phyloP scores from a whole-genome alignment of 2,329 filamentous ascomycete genomes.

The Ophiocordyceps camponoti-leonardi region DNA sequence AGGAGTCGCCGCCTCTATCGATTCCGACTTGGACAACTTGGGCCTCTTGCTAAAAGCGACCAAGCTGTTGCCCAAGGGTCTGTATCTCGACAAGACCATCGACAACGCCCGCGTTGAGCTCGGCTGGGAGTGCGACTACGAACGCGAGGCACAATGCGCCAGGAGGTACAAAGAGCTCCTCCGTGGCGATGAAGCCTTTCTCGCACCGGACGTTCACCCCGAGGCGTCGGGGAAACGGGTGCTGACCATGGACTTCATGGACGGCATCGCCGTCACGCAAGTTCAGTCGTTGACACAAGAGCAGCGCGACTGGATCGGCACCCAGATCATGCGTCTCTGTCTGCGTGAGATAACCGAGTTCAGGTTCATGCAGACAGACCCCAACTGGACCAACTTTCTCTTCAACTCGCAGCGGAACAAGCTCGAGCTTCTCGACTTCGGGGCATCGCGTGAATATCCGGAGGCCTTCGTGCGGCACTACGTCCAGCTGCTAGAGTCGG shows the following conservation, averaged over 20 bases:
- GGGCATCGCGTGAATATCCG: slow-evolving; percentile 76
- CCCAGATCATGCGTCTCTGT: slow-evolving; percentile 80
- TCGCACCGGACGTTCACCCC: slow-evolving; percentile 59
- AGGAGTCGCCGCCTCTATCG: slow-evolving; percentile 87
- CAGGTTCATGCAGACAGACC: slow-evolving; percentile 97
- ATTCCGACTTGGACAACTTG: slow-evolving; percentile 89
- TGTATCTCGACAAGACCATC: slow-evolving; percentile 95
- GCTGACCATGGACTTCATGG: slow-evolving; percentile 83
- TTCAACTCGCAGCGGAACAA: slow-evolving; percentile 58
- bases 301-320: slow-evolving; percentile 91
- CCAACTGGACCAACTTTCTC: slow-evolving; percentile 98
- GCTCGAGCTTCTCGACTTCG: slow-evolving; percentile 89
- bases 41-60: slow-evolving; percentile 82
- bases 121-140: slow-evolving; percentile 93
- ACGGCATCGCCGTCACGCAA: slow-evolving; percentile 72
- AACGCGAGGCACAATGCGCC: slow-evolving; percentile 70
- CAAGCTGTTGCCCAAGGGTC: slow-evolving; percentile 71
- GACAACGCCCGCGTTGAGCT: slow-evolving; percentile 85
- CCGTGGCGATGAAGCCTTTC: slow-evolving; percentile 51
- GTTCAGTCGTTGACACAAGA: slow-evolving; percentile 57
- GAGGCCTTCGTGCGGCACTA: slow-evolving; percentile 66
- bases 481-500: slow-evolving; percentile 62
- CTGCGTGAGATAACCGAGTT: slow-evolving; percentile 88
- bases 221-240: slow-evolving; percentile 77
- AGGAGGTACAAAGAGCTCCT: slow-evolving; percentile 62